These are phyloP conservation scores for Trametes meyenii DNA, from an alignment of 768 basidiomycete species.

Conservation along the genomic window DNA sequence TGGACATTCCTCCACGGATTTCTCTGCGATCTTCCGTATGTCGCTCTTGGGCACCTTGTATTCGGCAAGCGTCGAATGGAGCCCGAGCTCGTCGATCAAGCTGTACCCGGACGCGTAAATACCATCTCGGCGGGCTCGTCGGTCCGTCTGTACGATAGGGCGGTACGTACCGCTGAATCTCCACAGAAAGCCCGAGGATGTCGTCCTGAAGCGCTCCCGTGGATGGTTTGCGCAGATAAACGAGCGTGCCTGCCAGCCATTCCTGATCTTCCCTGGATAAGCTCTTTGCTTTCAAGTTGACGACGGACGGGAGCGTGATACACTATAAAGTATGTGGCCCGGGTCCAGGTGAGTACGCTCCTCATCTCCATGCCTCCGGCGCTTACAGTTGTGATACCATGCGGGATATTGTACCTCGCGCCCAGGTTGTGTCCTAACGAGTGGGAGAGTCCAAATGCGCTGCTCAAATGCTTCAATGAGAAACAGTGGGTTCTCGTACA, in stretches of 20 bases:
- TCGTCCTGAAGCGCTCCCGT: constrained; percentile 47
- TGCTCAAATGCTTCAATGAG: constrained; percentile 30
- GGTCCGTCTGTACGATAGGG: too few relatives aligned
- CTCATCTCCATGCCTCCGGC: background rate
- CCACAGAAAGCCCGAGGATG: background rate
- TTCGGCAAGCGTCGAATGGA: too few relatives aligned
- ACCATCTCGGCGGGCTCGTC: too few relatives aligned
- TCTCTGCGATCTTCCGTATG: too few relatives aligned
- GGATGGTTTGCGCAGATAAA: constrained; percentile 59
- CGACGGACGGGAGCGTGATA: constrained; percentile 66
- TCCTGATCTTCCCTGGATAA: too few relatives aligned
- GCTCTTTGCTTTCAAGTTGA: constrained; percentile 55
- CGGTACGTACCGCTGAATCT: background rate
- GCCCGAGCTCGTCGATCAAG: too few relatives aligned
- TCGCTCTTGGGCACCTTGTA: too few relatives aligned
- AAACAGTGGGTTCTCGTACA: background rate
- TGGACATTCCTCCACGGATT: too few relatives aligned
- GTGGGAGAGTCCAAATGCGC: constrained; percentile 72
- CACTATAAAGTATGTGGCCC: constrained; percentile 46
- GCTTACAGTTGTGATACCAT: constrained; percentile 78
- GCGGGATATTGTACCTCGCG: constrained; percentile 71
- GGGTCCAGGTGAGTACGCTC: background rate
- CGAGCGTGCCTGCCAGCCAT: constrained; percentile 40
- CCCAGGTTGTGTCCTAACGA: constrained; percentile 73
- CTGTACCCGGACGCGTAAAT: too few relatives aligned